Evolutionary conservation across 306 rosid genomes (phyloP).

Genomic region (Begonia masoniana): DNA sequence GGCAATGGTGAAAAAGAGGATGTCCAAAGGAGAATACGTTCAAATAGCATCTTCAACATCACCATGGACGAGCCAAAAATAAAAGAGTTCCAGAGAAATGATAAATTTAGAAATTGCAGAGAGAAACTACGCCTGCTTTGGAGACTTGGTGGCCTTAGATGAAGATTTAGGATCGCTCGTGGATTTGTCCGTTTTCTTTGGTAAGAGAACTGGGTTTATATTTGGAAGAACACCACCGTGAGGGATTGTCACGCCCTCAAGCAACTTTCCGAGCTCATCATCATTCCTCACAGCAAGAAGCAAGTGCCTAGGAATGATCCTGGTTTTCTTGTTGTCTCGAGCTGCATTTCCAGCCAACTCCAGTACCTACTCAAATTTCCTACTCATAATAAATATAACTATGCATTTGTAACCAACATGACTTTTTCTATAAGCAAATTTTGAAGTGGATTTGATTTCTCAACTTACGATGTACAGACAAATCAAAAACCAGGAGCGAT

Average conservation of each 20-base stretch:
- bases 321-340: constrained; percentile 28
- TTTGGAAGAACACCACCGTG: constrained; percentile 33
- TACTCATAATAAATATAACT: no score
- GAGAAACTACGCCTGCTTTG: constrained; percentile 8
- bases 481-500: neutral
- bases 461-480: neutral
- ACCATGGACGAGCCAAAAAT: no score
- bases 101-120: no score
- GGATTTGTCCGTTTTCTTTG: constrained; percentile 19
- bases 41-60: no score
- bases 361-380: constrained; percentile 11
- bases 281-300: constrained; percentile 29
- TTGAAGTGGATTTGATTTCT: no score
- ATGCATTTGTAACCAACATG: no score
- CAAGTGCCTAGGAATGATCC: constrained; percentile 26
- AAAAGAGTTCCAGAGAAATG: no score
- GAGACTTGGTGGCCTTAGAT: constrained; percentile 13
- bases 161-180: no score
- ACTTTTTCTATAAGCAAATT: no score
- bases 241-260: constrained; percentile 24
- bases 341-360: constrained; percentile 35
- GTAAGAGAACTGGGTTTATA: constrained; percentile 24
- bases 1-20: no score
- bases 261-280: constrained; percentile 28
- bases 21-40: no score